Evolutionary conservation across 202 grass and related monocot species (phyloP).

Genomic region (Hordeum pubiflorum): DNA sequence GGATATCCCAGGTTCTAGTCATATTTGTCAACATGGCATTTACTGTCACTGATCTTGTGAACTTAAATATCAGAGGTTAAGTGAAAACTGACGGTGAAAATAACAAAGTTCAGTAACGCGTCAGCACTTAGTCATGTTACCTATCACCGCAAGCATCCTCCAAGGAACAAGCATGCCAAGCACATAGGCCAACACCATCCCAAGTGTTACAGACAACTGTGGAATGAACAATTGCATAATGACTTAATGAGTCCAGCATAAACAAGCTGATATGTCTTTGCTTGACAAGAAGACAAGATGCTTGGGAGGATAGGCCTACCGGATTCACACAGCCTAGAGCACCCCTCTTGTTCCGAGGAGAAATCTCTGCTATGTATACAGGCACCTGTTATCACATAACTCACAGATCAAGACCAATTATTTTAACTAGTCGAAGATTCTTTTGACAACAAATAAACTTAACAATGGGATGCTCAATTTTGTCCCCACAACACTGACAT

Average conservation of each 20-base stretch:
- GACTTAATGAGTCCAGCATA: slow-evolving; percentile 5
- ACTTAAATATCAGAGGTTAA: slow-evolving; percentile 1
- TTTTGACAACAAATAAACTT: neutral
- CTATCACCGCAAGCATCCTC: slow-evolving; percentile 86
- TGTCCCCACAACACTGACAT: neutral
- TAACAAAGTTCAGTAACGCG: neutral
- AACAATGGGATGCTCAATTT: neutral
- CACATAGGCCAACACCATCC: slow-evolving; percentile 70
- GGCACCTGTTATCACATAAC: slow-evolving; percentile 56
- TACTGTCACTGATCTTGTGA: neutral
- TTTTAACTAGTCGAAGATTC: neutral
- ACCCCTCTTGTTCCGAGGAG: slow-evolving; percentile 88
- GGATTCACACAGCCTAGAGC: slow-evolving; percentile 87
- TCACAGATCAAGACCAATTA: neutral
- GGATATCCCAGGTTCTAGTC: neutral
- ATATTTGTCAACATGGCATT: neutral
- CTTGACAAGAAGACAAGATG: too few relatives aligned
- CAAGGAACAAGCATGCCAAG: slow-evolving; percentile 92
- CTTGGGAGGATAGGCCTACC: slow-evolving; percentile 26
- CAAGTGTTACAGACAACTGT: slow-evolving; percentile 79
- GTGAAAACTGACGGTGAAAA: neutral
- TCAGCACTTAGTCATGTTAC: slow-evolving; percentile 33
- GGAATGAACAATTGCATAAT: neutral
- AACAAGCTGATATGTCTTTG: neutral
- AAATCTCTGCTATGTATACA: slow-evolving; percentile 94